Percentiles rank a stretch among this genome's conserved stretches.
Conservation (phyloP, 768 basidiomycete genomes). For the Cyathus striatus region DNA sequence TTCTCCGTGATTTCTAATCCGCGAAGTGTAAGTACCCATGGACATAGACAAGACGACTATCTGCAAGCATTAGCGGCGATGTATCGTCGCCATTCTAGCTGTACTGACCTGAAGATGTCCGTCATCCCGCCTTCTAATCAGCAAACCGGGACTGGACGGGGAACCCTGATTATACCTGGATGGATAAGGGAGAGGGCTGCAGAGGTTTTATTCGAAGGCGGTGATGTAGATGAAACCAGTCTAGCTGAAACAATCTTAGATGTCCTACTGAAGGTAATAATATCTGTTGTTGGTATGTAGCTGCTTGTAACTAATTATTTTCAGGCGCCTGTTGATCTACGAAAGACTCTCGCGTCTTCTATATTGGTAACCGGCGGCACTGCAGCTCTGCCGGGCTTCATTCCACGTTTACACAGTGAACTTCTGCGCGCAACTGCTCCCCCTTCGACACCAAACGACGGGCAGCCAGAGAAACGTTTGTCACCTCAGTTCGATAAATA, state of each 20-base stretch:
- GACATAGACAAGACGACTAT: conserved; percentile 39
- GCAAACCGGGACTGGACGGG: conserved; percentile 66
- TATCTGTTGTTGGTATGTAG: background rate
- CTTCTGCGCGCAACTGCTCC: conserved; percentile 56
- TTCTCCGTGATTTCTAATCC: conserved; percentile 50
- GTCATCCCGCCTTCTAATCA: conserved; percentile 65
- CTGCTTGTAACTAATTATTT: conserved; percentile 1
- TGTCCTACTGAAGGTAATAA: conserved; percentile 76
- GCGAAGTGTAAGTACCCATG: conserved; percentile 23
- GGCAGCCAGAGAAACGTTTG: conserved; percentile 28
- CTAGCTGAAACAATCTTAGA: conserved; percentile 80
- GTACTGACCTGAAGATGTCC: conserved; percentile 65
- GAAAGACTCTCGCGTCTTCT: conserved; percentile 76
- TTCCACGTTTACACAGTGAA: conserved; percentile 80
- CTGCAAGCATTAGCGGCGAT: conserved; percentile 64
- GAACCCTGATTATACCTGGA: conserved; percentile 82
- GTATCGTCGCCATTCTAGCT: conserved; percentile 74
- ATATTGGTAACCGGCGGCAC: conserved; percentile 89
- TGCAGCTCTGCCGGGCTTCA: conserved; percentile 88
- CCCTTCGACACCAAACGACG: conserved; percentile 21
- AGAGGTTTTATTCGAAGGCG: conserved; percentile 86
- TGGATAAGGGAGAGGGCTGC: conserved; percentile 93
- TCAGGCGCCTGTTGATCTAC: conserved; percentile 87
- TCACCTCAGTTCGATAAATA: conserved; percentile 70
- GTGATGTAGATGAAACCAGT: conserved; percentile 84